These are phyloP conservation scores for Corchorus capsularis DNA, from an alignment of 345 rosid genomes.

Conservation along the genomic window DNA sequence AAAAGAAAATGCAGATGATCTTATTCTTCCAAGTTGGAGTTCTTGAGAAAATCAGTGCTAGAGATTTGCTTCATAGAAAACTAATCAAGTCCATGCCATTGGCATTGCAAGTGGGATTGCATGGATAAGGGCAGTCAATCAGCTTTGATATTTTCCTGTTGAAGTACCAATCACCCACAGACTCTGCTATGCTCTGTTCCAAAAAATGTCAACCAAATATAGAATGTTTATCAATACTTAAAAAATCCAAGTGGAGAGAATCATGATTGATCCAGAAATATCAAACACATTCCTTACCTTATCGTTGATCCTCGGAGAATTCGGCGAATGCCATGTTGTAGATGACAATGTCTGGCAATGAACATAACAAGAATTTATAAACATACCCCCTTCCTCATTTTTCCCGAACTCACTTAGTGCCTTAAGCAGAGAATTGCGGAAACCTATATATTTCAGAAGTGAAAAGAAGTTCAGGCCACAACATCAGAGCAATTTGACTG, in stretches of 20 bases:
- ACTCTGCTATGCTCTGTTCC: conserved; percentile 78
- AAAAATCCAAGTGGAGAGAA: background rate
- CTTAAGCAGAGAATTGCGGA: conserved; percentile 63
- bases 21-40: background rate
- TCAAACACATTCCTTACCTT: conserved; percentile 43
- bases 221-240: too few relatives aligned
- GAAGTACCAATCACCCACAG: conserved; percentile 92
- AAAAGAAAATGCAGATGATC: background rate
- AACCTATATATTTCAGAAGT: conserved; percentile 49
- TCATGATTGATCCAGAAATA: background rate
- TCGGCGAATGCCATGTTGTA: conserved; percentile 73
- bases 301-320: conserved; percentile 62
- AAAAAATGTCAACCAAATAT: background rate
- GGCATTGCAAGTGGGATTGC: conserved; percentile 83
- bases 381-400: conserved; percentile 55
- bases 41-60: too few relatives aligned
- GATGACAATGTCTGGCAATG: conserved; percentile 72
- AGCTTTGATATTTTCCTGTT: conserved; percentile 53
- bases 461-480: conserved; percentile 8
- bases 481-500: background rate
- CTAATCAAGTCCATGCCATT: conserved; percentile 34
- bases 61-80: conserved; percentile 12
- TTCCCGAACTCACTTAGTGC: conserved; percentile 48
- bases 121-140: conserved; percentile 88
- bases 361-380: conserved; percentile 79